Evolutionary conservation across 257 asterid genomes (phyloP).

Genomic region (Gynochthodes officinalis): DNA sequence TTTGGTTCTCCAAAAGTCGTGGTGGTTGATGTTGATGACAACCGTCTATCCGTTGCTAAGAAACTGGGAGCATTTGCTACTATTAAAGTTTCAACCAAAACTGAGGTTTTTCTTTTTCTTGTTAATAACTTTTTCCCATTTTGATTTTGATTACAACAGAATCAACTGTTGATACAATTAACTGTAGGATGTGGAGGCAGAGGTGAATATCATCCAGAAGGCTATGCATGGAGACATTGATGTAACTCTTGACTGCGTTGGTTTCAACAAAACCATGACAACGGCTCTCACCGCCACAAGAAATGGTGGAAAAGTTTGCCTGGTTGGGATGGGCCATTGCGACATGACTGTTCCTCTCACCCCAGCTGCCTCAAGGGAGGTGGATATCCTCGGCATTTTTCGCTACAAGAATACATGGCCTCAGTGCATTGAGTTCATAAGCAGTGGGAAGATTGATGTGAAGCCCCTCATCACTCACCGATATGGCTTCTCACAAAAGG

Average conservation of each 20-base stretch:
- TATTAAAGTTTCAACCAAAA: slow-evolving; percentile 50
- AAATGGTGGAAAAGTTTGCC: slow-evolving; percentile 71
- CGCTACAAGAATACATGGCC: slow-evolving; percentile 84
- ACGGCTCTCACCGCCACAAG: slow-evolving; percentile 56
- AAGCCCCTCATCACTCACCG: slow-evolving; percentile 74
- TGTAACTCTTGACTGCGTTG: slow-evolving; percentile 60
- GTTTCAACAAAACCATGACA: slow-evolving; percentile 60
- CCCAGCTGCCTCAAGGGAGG: slow-evolving; percentile 65
- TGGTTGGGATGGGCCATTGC: slow-evolving; percentile 63
- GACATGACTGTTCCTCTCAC: slow-evolving; percentile 74
- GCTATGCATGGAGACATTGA: slow-evolving; percentile 56
- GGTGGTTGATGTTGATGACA: slow-evolving; percentile 61
- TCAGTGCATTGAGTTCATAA: slow-evolving; percentile 62
- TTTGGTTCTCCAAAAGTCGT: slow-evolving; percentile 69
- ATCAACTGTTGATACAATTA: too few species aligned
- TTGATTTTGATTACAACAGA: too few species aligned
- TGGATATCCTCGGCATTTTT: slow-evolving; percentile 68
- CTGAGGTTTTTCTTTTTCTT: slow-evolving; percentile 28
- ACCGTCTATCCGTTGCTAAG: slow-evolving; percentile 58
- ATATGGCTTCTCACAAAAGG: slow-evolving; percentile 64
- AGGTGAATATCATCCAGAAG: slow-evolving; percentile 46
- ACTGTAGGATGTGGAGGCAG: slow-evolving; percentile 59
- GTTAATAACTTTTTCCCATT: too few species aligned
- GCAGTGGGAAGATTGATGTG: slow-evolving; percentile 68
- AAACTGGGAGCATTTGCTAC: slow-evolving; percentile 61